Evolutionary conservation across 352 stramenopile species (phyloP).

Genomic region (Globisporangium takayamanum): DNA sequence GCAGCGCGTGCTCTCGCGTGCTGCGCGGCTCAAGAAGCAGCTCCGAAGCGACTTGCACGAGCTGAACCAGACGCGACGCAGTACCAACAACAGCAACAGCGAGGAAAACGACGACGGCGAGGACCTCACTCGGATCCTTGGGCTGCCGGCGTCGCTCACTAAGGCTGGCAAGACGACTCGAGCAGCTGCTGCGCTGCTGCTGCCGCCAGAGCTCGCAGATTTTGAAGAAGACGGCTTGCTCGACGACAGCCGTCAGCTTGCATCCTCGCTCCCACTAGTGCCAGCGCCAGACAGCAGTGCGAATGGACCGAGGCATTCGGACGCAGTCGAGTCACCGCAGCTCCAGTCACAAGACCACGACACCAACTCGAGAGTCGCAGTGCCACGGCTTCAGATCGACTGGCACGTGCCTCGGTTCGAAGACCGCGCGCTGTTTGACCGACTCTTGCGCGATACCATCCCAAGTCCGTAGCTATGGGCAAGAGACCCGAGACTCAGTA

Average conservation of each 20-base stretch:
- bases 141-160: background rate
- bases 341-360: background rate
- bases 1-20: slow-evolving; percentile 29
- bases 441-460: slow-evolving; percentile 18
- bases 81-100: slow-evolving; percentile 16
- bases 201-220: slow-evolving; percentile 42
- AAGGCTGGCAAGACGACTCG: background rate
- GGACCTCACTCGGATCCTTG: background rate
- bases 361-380: background rate
- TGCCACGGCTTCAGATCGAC: background rate
- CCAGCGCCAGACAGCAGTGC: background rate
- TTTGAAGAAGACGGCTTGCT: slow-evolving; percentile 54
- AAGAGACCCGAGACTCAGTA: too few species aligned
- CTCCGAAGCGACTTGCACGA: slow-evolving; percentile 22
- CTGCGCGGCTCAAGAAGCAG: slow-evolving; percentile 25
- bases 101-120: slow-evolving; percentile 16
- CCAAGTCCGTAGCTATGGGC: background rate
- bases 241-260: background rate
- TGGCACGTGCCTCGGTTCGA: slow-evolving; percentile 24
- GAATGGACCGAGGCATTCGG: too few species aligned
- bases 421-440: slow-evolving; percentile 10
- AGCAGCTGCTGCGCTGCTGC: slow-evolving; percentile 8
- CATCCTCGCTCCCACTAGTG: background rate
- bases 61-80: slow-evolving; percentile 8
- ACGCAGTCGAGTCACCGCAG: too few species aligned